These are phyloP conservation scores for Salix udensis DNA, from an alignment of 345 rosid species.

Conservation along the genomic window DNA sequence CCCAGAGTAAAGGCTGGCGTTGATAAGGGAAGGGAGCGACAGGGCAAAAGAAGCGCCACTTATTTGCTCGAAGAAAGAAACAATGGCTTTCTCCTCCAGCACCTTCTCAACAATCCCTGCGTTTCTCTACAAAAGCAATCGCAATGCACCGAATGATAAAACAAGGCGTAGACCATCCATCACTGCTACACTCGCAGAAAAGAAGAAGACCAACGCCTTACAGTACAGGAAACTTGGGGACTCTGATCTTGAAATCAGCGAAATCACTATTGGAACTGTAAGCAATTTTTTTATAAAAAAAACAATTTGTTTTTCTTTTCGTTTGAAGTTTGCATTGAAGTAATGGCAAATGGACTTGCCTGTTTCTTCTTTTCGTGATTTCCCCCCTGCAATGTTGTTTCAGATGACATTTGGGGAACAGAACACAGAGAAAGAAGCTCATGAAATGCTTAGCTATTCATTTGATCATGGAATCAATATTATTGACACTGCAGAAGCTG, in stretches of 20 bases:
- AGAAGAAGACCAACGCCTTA: conserved; percentile 36
- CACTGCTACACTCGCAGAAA: conserved; percentile 38
- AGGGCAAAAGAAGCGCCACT: background rate
- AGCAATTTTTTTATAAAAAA: background rate
- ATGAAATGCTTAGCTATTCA: conserved; percentile 69
- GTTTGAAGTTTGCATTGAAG: background rate
- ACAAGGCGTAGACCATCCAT: conserved; percentile 18
- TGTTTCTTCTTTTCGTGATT: conserved; percentile 4
- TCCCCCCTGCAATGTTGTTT: background rate
- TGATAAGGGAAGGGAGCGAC: too few species aligned
- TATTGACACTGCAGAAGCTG: conserved; percentile 79
- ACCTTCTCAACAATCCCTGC: conserved; percentile 22
- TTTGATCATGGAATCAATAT: conserved; percentile 66
- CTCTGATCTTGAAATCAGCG: conserved; percentile 71
- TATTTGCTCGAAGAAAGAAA: background rate
- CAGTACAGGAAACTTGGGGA: conserved; percentile 79
- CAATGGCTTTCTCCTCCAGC: conserved; percentile 10
- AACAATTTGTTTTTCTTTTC: background rate
- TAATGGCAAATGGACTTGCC: background rate
- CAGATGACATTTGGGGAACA: conserved; percentile 95
- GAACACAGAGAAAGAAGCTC: conserved; percentile 84
- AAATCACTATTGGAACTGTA: conserved; percentile 79
- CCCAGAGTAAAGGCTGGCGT: background rate
- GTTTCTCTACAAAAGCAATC: conserved; percentile 5
- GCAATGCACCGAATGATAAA: conserved; percentile 9